Conservation (phyloP, 83 land plant species). For the Picea abies region DNA sequence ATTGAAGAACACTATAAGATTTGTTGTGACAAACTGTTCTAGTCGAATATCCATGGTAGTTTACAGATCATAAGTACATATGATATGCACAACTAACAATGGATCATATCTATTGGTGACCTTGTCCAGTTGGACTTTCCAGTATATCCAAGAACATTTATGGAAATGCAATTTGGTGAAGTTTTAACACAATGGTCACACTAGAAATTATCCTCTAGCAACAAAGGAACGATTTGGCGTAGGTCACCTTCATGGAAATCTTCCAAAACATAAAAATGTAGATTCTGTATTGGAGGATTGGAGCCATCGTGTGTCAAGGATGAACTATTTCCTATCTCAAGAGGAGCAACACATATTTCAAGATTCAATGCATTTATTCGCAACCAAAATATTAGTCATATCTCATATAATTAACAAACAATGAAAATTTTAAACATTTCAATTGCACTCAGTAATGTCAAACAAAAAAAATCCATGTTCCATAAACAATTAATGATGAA, state of each 20-base stretch:
- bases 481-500: conserved; percentile 2
- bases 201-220: neutral
- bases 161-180: neutral
- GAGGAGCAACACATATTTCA: neutral
- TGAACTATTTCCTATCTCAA: neutral
- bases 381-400: neutral
- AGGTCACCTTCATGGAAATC: neutral
- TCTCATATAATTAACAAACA: neutral
- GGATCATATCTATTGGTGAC: no score
- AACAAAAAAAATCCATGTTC: neutral
- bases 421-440: neutral
- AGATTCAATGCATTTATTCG: neutral
- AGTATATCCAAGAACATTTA: neutral
- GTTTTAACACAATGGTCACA: neutral
- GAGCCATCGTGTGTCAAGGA: neutral
- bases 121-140: no score
- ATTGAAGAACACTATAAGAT: no score
- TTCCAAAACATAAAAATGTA: neutral
- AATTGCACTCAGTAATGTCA: neutral
- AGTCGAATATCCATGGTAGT: no score
- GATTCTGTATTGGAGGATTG: neutral
- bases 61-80: no score
- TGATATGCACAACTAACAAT: no score
- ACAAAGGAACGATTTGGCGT: neutral
- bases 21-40: no score